Percentiles rank a stretch among this genome's conserved stretches.
These are phyloP conservation scores for Serendipita vermifera DNA, from an alignment of 768 basidiomycete genomes.

Conservation along the genomic window DNA sequence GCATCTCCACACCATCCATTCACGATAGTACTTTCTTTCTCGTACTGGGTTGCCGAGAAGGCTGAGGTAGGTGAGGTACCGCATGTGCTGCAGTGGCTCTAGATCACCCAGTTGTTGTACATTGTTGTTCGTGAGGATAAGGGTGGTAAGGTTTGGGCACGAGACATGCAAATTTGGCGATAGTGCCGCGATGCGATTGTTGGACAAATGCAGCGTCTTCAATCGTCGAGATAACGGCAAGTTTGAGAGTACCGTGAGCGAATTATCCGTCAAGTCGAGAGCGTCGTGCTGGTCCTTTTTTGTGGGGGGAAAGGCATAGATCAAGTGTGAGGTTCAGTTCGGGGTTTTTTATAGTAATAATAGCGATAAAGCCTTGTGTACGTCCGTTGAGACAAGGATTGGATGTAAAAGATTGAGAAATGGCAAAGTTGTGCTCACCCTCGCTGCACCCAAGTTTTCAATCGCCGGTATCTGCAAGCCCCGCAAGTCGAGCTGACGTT, in stretches of 20 bases:
- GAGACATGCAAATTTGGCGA: slow-evolving; percentile 73
- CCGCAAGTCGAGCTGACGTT: slow-evolving; percentile 87
- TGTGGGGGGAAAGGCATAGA: slow-evolving; percentile 1
- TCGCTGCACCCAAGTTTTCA: slow-evolving; percentile 91
- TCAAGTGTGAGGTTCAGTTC: slow-evolving; percentile 11
- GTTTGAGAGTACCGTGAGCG: slow-evolving; percentile 68
- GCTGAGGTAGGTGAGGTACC: slow-evolving; percentile 58
- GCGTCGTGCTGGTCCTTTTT: slow-evolving; percentile 85
- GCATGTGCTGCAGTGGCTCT: slow-evolving; percentile 66
- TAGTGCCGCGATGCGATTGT: slow-evolving; percentile 77
- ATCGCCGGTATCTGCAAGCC: slow-evolving; percentile 84
- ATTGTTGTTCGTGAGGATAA: slow-evolving; percentile 75
- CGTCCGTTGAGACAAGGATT: not conserved
- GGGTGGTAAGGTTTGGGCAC: slow-evolving; percentile 68
- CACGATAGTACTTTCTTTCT: slow-evolving; percentile 92
- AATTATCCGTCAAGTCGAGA: slow-evolving; percentile 89
- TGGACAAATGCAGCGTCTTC: slow-evolving; percentile 70
- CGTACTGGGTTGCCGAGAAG: slow-evolving; percentile 72
- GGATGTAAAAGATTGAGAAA: slow-evolving; percentile 1
- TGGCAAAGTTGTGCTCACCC: slow-evolving; percentile 32
- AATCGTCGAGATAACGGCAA: slow-evolving; percentile 78
- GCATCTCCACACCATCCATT: slow-evolving; percentile 87
- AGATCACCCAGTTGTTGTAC: slow-evolving; percentile 71
- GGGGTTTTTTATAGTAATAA: not conserved
- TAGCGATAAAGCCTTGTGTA: not conserved